These are phyloP conservation scores for Cephaloascus albidus DNA, from an alignment of 805 yeast genomes.

Conservation along the genomic window DNA sequence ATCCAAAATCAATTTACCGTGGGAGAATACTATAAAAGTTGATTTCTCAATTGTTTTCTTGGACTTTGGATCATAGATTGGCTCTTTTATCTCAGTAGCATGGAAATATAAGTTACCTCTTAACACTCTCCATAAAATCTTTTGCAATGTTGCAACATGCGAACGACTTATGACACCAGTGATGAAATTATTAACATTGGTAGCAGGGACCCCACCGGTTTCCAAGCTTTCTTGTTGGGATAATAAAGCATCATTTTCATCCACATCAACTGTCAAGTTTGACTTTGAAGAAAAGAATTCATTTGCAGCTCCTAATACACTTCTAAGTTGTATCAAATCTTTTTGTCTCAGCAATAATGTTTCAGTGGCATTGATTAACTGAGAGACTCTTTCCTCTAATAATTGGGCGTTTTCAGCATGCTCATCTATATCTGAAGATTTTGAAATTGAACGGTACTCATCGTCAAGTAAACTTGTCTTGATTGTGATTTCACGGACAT, in stretches of 20 bases:
- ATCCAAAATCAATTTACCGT: constrained; percentile 66
- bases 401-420: constrained; percentile 51
- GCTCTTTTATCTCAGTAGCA: constrained; percentile 62
- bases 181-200: constrained; percentile 38
- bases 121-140: constrained; percentile 83
- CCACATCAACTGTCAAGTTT: constrained; percentile 18
- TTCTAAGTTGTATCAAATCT: constrained; percentile 62
- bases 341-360: constrained; percentile 54
- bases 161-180: constrained; percentile 78
- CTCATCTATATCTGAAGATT: constrained; percentile 63
- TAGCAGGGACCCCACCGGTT: constrained; percentile 1
- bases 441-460: constrained; percentile 11
- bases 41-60: constrained; percentile 58
- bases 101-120: constrained; percentile 86
- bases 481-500: constrained; percentile 33
- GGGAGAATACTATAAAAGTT: constrained; percentile 84
- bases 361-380: constrained; percentile 62
- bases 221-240: constrained; percentile 12
- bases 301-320: constrained; percentile 42
- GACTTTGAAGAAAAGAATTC: constrained; percentile 25
- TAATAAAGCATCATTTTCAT: constrained; percentile 26
- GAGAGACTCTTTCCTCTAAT: constrained; percentile 66
- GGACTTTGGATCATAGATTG: constrained; percentile 52
- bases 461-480: constrained; percentile 17
- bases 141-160: constrained; percentile 63